A percentile compares a stretch with the other conserved stretches of the same genome.
These are phyloP conservation scores for Psilocybe cubensis DNA, from an alignment of 768 basidiomycete species.

Conservation along the genomic window DNA sequence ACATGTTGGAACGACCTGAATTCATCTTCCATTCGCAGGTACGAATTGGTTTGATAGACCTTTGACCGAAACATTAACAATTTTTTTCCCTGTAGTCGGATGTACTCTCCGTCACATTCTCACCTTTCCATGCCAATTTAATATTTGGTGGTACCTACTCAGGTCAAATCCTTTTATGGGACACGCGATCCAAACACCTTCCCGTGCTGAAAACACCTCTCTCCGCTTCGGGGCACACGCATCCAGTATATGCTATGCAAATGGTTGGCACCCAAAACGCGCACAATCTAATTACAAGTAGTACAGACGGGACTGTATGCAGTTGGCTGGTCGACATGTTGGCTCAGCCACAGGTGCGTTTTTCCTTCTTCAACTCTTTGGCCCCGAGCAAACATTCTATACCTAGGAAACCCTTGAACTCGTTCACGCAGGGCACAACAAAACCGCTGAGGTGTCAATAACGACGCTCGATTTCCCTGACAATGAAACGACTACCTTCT, in stretches of 20 bases:
- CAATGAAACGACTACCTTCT: constrained; percentile 96
- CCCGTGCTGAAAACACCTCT: constrained; percentile 97
- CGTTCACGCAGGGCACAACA: constrained; percentile 87
- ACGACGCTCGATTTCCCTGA: constrained; percentile 94
- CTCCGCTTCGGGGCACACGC: constrained; percentile 95
- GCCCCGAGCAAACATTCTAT: too few species aligned
- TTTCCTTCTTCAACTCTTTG: neutral
- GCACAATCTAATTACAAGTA: constrained; percentile 94
- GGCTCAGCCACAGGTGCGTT: constrained; percentile 88
- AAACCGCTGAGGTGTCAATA: constrained; percentile 95
- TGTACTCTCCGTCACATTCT: constrained; percentile 95
- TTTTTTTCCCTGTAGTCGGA: constrained; percentile 70
- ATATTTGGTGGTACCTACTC: constrained; percentile 99
- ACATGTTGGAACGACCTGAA: constrained; percentile 93
- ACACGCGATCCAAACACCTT: constrained; percentile 94
- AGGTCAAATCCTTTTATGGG: constrained; percentile 97
- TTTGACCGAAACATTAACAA: neutral
- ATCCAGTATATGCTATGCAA: constrained; percentile 97
- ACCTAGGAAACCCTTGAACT: constrained; percentile 91
- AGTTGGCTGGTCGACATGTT: constrained; percentile 99
- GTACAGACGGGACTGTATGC: constrained; percentile 96
- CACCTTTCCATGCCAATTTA: constrained; percentile 96
- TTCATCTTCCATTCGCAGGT: constrained; percentile 99
- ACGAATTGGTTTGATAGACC: constrained; percentile 66
- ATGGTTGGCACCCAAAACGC: constrained; percentile 99